Conservation (phyloP, 2,329 filamentous ascomycete genomes). For the Endoconidiophora polonica region DNA sequence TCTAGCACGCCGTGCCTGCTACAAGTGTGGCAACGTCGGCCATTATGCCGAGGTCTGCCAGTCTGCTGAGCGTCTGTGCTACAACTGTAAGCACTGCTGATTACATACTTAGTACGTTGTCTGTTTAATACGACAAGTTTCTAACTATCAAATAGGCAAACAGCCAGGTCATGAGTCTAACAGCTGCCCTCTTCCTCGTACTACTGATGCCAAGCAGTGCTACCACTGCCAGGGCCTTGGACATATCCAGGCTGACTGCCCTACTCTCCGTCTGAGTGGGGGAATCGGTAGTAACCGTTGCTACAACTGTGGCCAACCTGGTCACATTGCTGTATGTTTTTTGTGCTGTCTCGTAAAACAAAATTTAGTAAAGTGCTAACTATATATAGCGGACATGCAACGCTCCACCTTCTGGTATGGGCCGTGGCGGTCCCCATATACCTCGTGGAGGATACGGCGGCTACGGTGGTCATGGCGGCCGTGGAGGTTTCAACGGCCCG, state of each 20-base stretch:
- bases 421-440: constrained; percentile 45
- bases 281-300: constrained; percentile 71
- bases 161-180: constrained; percentile 95
- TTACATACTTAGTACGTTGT: not conserved
- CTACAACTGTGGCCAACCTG: constrained; percentile 89
- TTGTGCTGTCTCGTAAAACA: not conserved
- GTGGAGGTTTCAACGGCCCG: constrained; percentile 59
- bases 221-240: constrained; percentile 98
- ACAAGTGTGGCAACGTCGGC: constrained; percentile 70
- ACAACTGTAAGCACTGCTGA: constrained; percentile 62
- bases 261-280: constrained; percentile 80
- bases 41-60: constrained; percentile 85
- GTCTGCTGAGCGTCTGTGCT: constrained; percentile 94
- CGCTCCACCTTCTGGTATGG: constrained; percentile 50
- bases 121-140: not conserved
- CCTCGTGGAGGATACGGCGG: constrained; percentile 53
- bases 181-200: constrained; percentile 88
- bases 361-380: not conserved
- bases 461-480: constrained; percentile 26
- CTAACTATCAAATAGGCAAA: constrained; percentile 39
- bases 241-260: constrained; percentile 97
- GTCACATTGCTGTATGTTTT: constrained; percentile 67
- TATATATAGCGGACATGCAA: constrained; percentile 54
- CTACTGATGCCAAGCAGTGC: constrained; percentile 98
- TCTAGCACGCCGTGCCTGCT: constrained; percentile 67